Conservation (phyloP, 176 grass and related monocot genomes). For the Urochloa ruziziensis region DNA sequence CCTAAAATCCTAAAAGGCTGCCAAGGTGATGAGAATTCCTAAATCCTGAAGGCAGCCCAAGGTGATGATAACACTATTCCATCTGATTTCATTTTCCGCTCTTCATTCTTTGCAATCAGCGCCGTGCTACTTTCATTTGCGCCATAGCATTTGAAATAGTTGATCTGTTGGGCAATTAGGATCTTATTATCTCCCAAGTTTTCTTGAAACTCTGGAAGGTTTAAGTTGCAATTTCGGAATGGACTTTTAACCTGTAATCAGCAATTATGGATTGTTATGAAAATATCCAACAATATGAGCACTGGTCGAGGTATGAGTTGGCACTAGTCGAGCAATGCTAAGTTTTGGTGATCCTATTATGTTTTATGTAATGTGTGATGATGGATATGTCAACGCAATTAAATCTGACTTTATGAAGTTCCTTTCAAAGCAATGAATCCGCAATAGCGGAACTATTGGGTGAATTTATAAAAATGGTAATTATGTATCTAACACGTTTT, state of each 20-base stretch:
- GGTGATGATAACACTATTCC: background rate
- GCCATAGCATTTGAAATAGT: background rate
- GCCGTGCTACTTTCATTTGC: background rate
- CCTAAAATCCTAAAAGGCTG: constrained; percentile 12
- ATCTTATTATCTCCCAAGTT: background rate
- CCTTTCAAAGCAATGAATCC: background rate
- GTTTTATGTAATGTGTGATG: background rate
- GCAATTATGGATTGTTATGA: background rate
- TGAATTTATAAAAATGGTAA: background rate
- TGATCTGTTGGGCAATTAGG: background rate
- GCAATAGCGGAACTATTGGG: background rate
- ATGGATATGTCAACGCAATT: constrained; percentile 5
- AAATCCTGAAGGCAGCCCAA: background rate
- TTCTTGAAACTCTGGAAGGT: background rate
- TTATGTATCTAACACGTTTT: background rate
- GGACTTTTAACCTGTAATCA: background rate
- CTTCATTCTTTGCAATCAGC: background rate
- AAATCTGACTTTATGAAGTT: constrained; percentile 18
- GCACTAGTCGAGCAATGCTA: background rate
- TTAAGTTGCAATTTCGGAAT: constrained; percentile 1
- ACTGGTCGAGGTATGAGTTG: constrained; percentile 11
- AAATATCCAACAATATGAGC: background rate
- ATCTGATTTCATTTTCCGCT: background rate
- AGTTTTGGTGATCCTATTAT: background rate
- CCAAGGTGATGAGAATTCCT: background rate